These are phyloP conservation scores for Cytauxzoon felis DNA, from an alignment of 169 alveolate species.

Conservation along the genomic window DNA sequence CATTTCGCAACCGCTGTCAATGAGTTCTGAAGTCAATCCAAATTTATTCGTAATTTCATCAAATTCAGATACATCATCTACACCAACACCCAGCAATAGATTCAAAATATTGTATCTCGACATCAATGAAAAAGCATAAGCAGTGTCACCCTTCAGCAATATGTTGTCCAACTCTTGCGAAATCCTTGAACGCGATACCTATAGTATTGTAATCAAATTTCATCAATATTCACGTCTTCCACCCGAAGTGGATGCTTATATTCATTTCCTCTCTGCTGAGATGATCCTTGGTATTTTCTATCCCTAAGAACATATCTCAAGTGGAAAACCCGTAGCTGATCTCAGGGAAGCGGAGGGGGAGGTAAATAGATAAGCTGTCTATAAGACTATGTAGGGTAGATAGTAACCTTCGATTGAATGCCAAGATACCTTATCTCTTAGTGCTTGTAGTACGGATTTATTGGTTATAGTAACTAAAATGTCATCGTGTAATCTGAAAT, in stretches of 20 bases:
- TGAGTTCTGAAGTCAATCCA: neutral
- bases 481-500: constrained; percentile 28
- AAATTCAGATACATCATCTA: neutral
- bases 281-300: no score
- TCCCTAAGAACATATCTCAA: no score
- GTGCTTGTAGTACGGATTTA: constrained; percentile 24
- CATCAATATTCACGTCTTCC: no score
- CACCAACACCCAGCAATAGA: constrained; percentile 12
- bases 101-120: constrained; percentile 8
- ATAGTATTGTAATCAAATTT: no score
- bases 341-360: no score
- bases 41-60: no score
- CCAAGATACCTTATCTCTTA: constrained; percentile 52
- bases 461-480: constrained; percentile 20
- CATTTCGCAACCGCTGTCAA: constrained; percentile 30
- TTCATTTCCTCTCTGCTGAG: no score
- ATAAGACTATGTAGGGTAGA: neutral
- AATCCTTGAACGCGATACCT: constrained; percentile 58
- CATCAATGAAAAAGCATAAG: constrained; percentile 33
- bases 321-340: no score
- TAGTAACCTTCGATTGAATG: neutral
- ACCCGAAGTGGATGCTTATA: no score
- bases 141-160: constrained; percentile 35
- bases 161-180: constrained; percentile 59
- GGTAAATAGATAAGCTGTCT: no score